Base-by-base conservation (phyloP, 1,284 basidiomycete species). In the Tylopilus sp. region DNA sequence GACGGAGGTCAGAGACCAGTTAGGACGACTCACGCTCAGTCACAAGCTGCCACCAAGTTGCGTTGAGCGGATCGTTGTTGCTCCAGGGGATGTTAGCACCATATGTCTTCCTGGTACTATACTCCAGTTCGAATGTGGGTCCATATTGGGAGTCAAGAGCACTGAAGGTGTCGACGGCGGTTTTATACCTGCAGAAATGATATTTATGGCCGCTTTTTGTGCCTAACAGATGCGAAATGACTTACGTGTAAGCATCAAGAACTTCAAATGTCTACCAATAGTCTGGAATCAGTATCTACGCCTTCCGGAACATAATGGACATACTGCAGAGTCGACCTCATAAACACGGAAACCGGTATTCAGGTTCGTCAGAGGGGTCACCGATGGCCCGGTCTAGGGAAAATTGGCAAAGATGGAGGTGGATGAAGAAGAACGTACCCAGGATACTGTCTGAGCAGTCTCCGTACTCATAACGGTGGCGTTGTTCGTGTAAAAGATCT, bases 261-360 rank as follows among this genome's bases (percentile, higher is more conserved):
- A 90, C 76, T 35, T 90, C 86, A 62, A 88, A 90, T 3, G 85
- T 87, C 84, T 87, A 57, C 8, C n/a, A 35, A 37, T 11, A 29
- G 43, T 26, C 13, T 7, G 19, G 26, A 48, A 43, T 51, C 37
- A 48, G 50, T 37, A 50, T 29, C 7, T 17, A 32, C 31, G 35
- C 29, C 19, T 47, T n/a, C n/a, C 35, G 4, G 19, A 39, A 33
- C 5, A 15, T 11, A 36, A 46, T 20, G 37, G 20, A 48, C 82
- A 47, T 65, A 88, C 86, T 52, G 72, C 75, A 13, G 88, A 85
- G 63, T 91, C 88, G 9, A 92, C 79, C 63, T 90, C 87, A 66
- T 91, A 92, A 44, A 92, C 76, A 29, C 90, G 78, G 74, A 92
- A 88, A 11, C 88, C 87, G 15, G 85, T 84, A 68, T 92, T 92